phyloP scores from a whole-genome alignment of 108 stramenopile species.

The Aurantiochytrium sp. region DNA sequence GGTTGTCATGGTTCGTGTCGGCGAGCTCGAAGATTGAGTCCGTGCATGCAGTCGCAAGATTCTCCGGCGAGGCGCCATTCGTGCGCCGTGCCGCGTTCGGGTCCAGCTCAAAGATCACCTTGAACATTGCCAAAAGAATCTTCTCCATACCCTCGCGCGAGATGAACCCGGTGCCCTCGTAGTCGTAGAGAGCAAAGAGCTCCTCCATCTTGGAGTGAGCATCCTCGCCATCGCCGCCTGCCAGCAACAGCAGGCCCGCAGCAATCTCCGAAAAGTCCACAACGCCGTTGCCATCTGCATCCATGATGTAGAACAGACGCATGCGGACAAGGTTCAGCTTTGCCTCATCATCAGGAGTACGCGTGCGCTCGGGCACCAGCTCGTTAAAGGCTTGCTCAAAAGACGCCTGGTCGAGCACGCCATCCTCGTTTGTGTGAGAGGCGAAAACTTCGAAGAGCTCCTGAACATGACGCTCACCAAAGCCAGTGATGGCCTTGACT shows the following conservation, averaged over 20 bases:
- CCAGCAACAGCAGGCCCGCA: constrained; percentile 21
- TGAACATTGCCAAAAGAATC: background rate
- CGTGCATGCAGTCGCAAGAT: background rate
- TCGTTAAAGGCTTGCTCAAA: background rate
- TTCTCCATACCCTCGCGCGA: background rate
- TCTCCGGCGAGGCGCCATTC: background rate
- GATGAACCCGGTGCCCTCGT: background rate
- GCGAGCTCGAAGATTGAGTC: background rate
- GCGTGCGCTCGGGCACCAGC: background rate
- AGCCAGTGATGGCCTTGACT: background rate
- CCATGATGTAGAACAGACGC: constrained; percentile 17
- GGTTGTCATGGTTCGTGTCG: constrained; percentile 14
- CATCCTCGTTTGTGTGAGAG: background rate
- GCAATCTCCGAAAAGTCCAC: constrained; percentile 31
- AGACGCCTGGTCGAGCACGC: background rate
- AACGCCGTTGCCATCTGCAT: background rate
- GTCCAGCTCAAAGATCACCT: background rate
- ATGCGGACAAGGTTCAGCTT: background rate
- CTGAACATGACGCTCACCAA: background rate
- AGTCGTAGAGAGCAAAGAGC: background rate
- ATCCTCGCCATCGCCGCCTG: background rate
- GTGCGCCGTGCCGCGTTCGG: background rate
- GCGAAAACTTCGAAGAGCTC: constrained; percentile 23
- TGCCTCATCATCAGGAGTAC: background rate
- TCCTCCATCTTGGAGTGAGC: background rate